Evolutionary conservation across 306 rosid species (phyloP), one percentile per base, ranked within the genome.

Genomic region (Medicago arabica): DNA sequence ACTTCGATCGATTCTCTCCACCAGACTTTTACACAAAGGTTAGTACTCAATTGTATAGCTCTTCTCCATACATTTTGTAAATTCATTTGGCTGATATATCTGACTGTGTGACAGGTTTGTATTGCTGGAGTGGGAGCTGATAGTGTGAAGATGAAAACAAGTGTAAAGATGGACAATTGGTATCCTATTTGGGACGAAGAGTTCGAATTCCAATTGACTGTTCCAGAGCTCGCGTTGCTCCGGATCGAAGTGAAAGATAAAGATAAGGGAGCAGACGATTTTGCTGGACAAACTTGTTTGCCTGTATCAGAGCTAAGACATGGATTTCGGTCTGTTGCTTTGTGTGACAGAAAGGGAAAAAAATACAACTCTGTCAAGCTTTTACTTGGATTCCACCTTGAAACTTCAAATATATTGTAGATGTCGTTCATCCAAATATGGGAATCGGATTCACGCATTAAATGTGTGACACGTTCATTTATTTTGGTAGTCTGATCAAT

Each of bases 21-120:
- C 98, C 98, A 2, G 98, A 93, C 71, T 93, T 91, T 78, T 91
- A 91, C 84, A 86, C 97, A 44, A 89, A 93, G 78, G 76, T 69
- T 46, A 19, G 9, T 53, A 3, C 60, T 8, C 3, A 54, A 25
- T 54, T 18, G 31, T 40, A 72, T 53, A 61, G 31, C 78, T 69
- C 72, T 83, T 69, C 72, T 67, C 47, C 55, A 58, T 13, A 50
- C 41, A 65, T 23, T 57, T n/a, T 49, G 57, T 7, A 50, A 50
- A 50, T 50, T 50, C 57, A 50, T 50, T 51, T 51, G 58, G 23
- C 58, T 51, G 12, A 51, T 51, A 23, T 16, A 25, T 59, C 43
- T 55, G 7, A 72, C 4, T 75, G 41, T 75, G 2, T 74, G 41
- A 41, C 83, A 84, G 87, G 68, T 84, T 0, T 23, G 50, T 13